Evolutionary conservation across 2,329 filamentous ascomycete genomes (phyloP), one percentile per base, ranked within the genome.

Genomic region (Didymella glomerata): DNA sequence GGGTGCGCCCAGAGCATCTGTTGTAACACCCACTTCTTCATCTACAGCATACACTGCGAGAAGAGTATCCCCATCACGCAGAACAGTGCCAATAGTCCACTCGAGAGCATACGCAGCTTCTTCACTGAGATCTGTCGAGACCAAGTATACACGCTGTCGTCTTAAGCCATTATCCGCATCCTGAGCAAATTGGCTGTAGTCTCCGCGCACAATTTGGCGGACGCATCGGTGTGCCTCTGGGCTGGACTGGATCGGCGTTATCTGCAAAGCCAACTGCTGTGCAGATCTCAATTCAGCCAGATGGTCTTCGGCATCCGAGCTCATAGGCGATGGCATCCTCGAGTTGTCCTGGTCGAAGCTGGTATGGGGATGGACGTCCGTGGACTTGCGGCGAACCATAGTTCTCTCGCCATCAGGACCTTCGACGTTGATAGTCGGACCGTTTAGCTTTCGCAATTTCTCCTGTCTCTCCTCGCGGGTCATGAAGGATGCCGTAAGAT

Each of bases 61-160:
- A 34, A 99, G 83, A 0, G 94, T 98, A 74, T 99, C 95, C 8
- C 95, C 95, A 68, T 98, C 93, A 48, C 95, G 87, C 28, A 99
- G 83, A 6, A 98, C 93, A 0, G 94, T 98, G 8, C 95, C 95
- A 55, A 99, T 93, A 0, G 94, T 95, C 95, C 95, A 99, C 76
- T 99, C 95, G 30, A 99, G 83, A 1, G 95, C 95, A 76, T 98
- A 96, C 7, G 92, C 91, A 4, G 94, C 93, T 79, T 99, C 95
- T 36, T 95, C 91, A 67, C 93, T 97, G 3, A 98, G 81, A 77
- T 99, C 95, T 0, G 92, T 97, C 3, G 95, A 94, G n/a, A 97
- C 93, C 16, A 99, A 81, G 74, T 98, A 99, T 70, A 95, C 96
- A 52, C 95, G 86, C 61, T 94, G 86, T 52, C 91, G 87, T 48